These are phyloP conservation scores for Plasmodiophora brassicae DNA, from an alignment of 208 protist genomes.

Conservation along the genomic window DNA sequence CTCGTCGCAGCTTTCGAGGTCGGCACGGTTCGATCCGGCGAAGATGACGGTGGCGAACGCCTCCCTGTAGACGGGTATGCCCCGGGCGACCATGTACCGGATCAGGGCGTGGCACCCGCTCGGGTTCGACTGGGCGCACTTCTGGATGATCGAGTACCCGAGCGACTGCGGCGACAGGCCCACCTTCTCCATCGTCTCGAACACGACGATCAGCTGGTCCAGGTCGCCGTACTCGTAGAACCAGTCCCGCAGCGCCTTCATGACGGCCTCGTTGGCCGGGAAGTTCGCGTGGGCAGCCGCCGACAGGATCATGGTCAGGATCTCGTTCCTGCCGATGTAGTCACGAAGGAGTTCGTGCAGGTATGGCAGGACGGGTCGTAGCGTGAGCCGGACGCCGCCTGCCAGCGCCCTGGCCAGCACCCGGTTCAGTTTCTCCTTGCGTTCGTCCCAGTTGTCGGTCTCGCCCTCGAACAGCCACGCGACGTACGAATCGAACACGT, in stretches of 20 bases:
- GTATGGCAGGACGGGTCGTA: background rate
- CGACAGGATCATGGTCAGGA: background rate
- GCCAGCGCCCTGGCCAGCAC: background rate
- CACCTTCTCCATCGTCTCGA: background rate
- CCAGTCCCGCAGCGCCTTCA: background rate
- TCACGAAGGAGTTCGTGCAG: background rate
- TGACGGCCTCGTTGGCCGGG: background rate
- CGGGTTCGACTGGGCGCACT: background rate
- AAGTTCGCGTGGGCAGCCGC: background rate
- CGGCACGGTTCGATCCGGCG: background rate
- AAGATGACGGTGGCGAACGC: background rate
- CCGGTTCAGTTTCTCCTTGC: background rate
- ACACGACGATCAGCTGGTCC: background rate
- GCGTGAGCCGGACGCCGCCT: background rate
- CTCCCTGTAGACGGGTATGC: background rate
- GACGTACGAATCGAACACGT: conserved; percentile 1
- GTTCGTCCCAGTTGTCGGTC: background rate
- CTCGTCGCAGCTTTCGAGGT: conserved; percentile 9
- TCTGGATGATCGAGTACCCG: background rate
- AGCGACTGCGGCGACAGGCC: background rate
- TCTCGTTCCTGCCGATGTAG: background rate
- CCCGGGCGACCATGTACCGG: background rate
- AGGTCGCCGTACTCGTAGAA: conserved; percentile 11
- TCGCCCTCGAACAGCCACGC: background rate
- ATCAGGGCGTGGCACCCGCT: background rate